Evolutionary conservation across 805 yeast genomes (phyloP), one percentile per base, ranked within the genome.

Genomic region (Candida rishiriensis): DNA sequence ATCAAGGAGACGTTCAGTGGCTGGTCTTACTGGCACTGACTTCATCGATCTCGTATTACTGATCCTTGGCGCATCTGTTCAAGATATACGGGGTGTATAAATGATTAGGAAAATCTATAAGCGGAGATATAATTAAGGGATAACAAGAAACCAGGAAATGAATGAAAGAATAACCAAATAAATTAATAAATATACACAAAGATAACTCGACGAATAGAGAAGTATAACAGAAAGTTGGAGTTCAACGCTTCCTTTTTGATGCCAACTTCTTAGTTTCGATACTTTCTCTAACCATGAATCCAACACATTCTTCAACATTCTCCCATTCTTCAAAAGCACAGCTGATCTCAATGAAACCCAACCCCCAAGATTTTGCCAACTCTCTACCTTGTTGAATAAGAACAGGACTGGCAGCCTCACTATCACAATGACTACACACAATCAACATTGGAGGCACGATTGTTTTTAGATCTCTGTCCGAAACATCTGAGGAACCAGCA

Each of bases 301-400:
- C 72, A 39, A 84, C 47, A 1, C 78, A 69, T 43, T 75, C 79
- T 45, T 84, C 88, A 8, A 80, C 78, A 40, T 73, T 73, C 8
- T 64, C 63, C 49, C 75, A 73, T 34, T 64, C 62, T 32, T 71
- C 69, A 36, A 55, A 62, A 9, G 52, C 55, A 42, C 73, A 76
- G 51, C 84, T 88, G n/a, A 82, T 66, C 3, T 77, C 75, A 10
- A 83, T 69, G 60, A 82, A 85, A 0, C 86, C 81, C 51, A 83
- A 75, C 2, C 73, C 70, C 91, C 91, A 85, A 17, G 65, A 55
- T 16, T 66, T 59, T 0, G 88, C 87, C 40, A 83, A 56, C 28
- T 71, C 61, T 45, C 66, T 68, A 0, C 93, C 95, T 44, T 72
- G 66, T 36, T 75, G 76, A 2, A 85, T 67, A 36, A 85, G 56